These are phyloP conservation scores for Populus davidiana DNA, from an alignment of 345 rosid genomes.

Conservation along the genomic window DNA sequence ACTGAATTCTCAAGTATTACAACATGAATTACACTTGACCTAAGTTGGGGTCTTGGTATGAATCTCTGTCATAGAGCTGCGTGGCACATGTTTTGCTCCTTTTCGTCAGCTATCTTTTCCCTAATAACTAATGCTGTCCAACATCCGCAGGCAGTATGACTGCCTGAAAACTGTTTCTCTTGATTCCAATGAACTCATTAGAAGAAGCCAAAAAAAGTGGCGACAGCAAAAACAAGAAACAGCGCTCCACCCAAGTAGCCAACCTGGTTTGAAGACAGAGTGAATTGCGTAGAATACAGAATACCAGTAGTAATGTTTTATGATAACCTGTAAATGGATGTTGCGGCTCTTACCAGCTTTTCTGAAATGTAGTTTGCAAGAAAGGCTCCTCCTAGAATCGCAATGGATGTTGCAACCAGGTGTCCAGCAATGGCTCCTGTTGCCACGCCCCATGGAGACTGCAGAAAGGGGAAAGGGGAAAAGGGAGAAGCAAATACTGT, in stretches of 20 bases:
- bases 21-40: not conserved
- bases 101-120: constrained; percentile 2
- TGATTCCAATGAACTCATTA: constrained; percentile 21
- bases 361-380: constrained; percentile 94
- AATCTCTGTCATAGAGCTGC: not conserved
- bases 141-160: not conserved
- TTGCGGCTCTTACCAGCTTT: constrained; percentile 55
- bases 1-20: not conserved
- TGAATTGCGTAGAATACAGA: constrained; percentile 10
- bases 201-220: constrained; percentile 88
- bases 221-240: constrained; percentile 81
- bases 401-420: constrained; percentile 74
- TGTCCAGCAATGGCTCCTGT: constrained; percentile 96
- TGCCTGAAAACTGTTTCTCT: constrained; percentile 11
- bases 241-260: constrained; percentile 84
- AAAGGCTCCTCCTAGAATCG: constrained; percentile 86
- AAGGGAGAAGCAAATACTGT: not conserved
- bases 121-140: not conserved
- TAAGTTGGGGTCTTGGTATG: not conserved
- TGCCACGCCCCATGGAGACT: constrained; percentile 99
- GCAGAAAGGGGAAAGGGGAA: not conserved
- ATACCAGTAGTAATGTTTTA: not conserved
- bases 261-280: constrained; percentile 56
- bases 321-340: not conserved
- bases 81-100: not conserved